Conservation (phyloP, 257 asterid genomes). For the Primulina eburnea region DNA sequence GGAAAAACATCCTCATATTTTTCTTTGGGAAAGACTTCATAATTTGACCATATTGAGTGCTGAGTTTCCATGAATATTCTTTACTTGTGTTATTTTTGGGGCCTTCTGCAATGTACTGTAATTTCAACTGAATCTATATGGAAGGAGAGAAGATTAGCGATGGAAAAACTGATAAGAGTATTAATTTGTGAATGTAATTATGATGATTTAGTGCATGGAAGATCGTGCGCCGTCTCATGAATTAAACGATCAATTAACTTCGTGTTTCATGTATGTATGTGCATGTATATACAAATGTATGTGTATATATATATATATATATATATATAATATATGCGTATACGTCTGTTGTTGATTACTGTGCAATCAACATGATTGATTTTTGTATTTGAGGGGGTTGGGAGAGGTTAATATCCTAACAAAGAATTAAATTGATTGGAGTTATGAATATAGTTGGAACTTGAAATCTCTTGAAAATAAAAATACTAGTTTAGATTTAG, state of each 20-base stretch:
- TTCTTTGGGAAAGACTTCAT: slow-evolving; percentile 32
- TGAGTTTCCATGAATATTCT: slow-evolving; percentile 31
- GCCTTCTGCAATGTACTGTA: slow-evolving; percentile 12
- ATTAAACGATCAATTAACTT: neutral
- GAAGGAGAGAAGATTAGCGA: slow-evolving; percentile 29
- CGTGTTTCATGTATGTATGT: slow-evolving; percentile 18
- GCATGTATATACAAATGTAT: neutral
- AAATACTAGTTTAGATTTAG: too few species aligned
- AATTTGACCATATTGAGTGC: slow-evolving; percentile 40
- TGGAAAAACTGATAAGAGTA: neutral
- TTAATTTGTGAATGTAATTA: slow-evolving; percentile 22
- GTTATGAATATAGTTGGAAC: neutral
- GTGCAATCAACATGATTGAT: neutral
- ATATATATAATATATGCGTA: neutral
- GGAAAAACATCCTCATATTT: slow-evolving; percentile 37
- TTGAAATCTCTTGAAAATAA: neutral
- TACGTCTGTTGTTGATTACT: neutral
- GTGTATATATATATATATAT: neutral
- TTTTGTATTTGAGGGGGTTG: neutral
- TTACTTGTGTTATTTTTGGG: neutral
- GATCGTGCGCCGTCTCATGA: slow-evolving; percentile 31
- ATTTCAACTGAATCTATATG: slow-evolving; percentile 15
- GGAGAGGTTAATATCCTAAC: neutral
- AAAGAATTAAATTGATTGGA: neutral
- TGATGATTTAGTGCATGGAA: slow-evolving; percentile 29